Evolutionary conservation across 1,284 basidiomycete genomes (phyloP).

Genomic region (Cutaneotrichosporon dermatis): DNA sequence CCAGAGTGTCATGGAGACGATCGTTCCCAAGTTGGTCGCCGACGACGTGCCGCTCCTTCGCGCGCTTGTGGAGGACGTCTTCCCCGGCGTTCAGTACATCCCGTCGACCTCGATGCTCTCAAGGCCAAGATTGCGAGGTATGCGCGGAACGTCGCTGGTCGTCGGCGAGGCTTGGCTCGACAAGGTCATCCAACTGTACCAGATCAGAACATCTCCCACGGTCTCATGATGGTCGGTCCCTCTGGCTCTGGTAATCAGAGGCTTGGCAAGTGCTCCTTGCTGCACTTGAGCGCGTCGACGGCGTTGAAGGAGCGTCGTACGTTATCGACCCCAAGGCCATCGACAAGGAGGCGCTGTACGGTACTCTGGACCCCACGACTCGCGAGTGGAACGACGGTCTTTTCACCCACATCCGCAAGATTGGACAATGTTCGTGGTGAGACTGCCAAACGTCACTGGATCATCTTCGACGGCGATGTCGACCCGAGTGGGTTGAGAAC

Average conservation of each 20-base stretch:
- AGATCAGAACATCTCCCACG: slow-evolving; percentile 99
- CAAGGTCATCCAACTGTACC: slow-evolving; percentile 96
- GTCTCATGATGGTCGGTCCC: slow-evolving; percentile 98
- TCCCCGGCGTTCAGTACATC: slow-evolving; percentile 88
- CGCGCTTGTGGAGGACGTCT: slow-evolving; percentile 92
- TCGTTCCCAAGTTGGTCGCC: slow-evolving; percentile 95
- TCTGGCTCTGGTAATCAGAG: slow-evolving; percentile 93
- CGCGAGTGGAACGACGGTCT: slow-evolving; percentile 99
- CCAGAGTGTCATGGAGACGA: slow-evolving; percentile 98
- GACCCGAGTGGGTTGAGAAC: slow-evolving; percentile 99
- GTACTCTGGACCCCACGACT: slow-evolving; percentile 93
- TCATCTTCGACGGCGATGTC: slow-evolving; percentile 98
- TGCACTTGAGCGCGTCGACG: slow-evolving; percentile 87
- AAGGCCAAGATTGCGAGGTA: slow-evolving; percentile 79
- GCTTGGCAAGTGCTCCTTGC: slow-evolving; percentile 92
- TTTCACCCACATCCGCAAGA: slow-evolving; percentile 97
- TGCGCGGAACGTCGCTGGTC: slow-evolving; percentile 81
- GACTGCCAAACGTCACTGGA: slow-evolving; percentile 96
- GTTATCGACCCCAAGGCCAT: slow-evolving; percentile 99
- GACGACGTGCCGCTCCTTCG: slow-evolving; percentile 94
- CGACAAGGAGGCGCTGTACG: slow-evolving; percentile 96
- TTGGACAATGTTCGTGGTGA: slow-evolving; percentile 97
- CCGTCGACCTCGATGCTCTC: slow-evolving; percentile 85
- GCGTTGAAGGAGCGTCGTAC: slow-evolving; percentile 86
- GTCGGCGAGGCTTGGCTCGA: slow-evolving; percentile 84